Base-by-base conservation (phyloP, 306 rosid genomes). In the Lithocarpus polystachyus region DNA sequence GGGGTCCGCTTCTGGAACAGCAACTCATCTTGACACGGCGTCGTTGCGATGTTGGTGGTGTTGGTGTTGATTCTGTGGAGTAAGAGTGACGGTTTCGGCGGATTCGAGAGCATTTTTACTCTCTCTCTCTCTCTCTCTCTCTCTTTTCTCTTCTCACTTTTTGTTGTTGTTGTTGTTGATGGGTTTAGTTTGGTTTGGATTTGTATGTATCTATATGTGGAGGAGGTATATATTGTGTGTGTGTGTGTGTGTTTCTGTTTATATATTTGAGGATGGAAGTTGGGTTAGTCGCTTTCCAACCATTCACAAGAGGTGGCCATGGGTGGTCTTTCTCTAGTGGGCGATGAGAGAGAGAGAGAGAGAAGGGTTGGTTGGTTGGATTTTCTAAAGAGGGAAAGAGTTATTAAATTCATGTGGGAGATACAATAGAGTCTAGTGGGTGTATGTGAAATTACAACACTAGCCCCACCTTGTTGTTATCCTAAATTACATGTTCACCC, bases 41-140 rank as follows among this genome's bases (percentile, higher is more conserved):
- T 79, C 24, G 65, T 12, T 19, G 59, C 75, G 14, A 20, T 56
- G 59, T 77, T 65, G 26, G 65, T 35, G 61, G 73, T 68, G 80
- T 53, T 67, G 37, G 82, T n/a, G 85, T 82, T 86, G 87, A 89
- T 80, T 20, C 93, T 71, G 81, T 88, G 93, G 51, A 84, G 61
- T 10, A 80, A 79, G n/a, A 83, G 23, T 7, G 98, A 85, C 12
- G 97, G 76, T 24, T 61, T 87, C 1, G 97, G 79, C 1, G 91
- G 92, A 13, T 84, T 85, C 13, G 87, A 83, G 53, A 82, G 85
- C 92, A 90, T 92, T 76, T 53, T 64, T 6, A 29, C 43, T 1
- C 56, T 24, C 26, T 26, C 15, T 13, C 75, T 48, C 11, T 24
- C 43, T 7, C 57, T 5, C 23, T 48, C 45, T 52, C 62, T 26